Percentiles rank a stretch among this genome's conserved stretches.
phyloP scores from a whole-genome alignment of 176 grass and related monocot species.

The Eleusine indica region DNA sequence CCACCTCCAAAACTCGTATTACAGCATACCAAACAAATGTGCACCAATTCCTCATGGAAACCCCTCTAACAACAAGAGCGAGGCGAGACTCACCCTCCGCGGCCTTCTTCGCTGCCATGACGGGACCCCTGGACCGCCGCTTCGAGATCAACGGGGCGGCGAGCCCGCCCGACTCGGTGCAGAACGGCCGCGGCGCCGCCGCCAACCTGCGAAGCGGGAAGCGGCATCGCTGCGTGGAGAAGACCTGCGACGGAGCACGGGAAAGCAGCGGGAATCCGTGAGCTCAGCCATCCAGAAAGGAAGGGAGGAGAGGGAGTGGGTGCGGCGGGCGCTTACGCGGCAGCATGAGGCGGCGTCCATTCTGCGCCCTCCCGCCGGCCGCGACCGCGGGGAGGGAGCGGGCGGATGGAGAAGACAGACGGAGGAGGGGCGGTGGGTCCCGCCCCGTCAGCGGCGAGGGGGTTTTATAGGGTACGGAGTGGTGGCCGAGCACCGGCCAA shows the following conservation, averaged over 20 bases:
- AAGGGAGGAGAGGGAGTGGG: neutral
- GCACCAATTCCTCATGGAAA: neutral
- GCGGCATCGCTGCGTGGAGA: constrained; percentile 55
- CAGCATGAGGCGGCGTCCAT: constrained; percentile 82
- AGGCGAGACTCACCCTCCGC: constrained; percentile 58
- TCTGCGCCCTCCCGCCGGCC: constrained; percentile 18
- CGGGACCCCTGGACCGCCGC: constrained; percentile 72
- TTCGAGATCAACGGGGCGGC: constrained; percentile 51
- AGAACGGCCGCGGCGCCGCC: constrained; percentile 44
- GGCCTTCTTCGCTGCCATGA: constrained; percentile 93
- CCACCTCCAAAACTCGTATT: neutral
- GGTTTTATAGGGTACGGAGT: constrained; percentile 19
- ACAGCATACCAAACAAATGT: neutral
- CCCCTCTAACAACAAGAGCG: neutral
- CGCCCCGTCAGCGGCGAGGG: constrained; percentile 28
- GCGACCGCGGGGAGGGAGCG: neutral
- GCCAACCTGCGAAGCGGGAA: constrained; percentile 52
- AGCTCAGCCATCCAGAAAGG: neutral
- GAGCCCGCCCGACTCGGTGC: constrained; percentile 32
- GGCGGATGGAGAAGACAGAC: neutral
- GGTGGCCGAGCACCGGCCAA: constrained; percentile 15
- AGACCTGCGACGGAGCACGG: constrained; percentile 29
- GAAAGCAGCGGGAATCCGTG: neutral
- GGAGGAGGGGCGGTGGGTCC: neutral
- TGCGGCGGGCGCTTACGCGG: constrained; percentile 37